Conservation (phyloP, 2,329 filamentous ascomycete species). For the Geosmithia putterillii region DNA sequence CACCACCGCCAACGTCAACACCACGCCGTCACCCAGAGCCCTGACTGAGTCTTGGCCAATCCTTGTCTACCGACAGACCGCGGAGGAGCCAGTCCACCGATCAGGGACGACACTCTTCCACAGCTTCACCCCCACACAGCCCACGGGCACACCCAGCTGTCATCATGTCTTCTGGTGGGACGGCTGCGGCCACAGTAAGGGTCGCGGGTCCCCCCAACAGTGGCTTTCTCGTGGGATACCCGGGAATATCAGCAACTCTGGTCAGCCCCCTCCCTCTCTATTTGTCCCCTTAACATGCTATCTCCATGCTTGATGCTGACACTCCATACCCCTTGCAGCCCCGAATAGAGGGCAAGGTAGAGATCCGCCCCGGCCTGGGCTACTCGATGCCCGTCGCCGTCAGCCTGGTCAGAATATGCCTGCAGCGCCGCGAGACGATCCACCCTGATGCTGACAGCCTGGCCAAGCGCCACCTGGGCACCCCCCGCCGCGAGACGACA, state of each 20-base stretch:
- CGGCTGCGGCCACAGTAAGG: constrained; percentile 51
- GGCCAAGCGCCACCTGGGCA: constrained; percentile 81
- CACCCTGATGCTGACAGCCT: constrained; percentile 92
- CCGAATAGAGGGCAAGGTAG: constrained; percentile 94
- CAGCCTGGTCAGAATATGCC: constrained; percentile 85
- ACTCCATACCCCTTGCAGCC: constrained; percentile 44
- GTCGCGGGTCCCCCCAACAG: constrained; percentile 96
- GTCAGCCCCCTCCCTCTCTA: constrained; percentile 38
- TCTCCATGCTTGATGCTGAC: neutral
- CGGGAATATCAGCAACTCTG: constrained; percentile 92
- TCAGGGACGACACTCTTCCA: neutral
- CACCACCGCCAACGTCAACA: no score
- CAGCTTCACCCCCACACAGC: neutral
- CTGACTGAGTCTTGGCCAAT: no score
- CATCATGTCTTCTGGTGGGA: constrained; percentile 14
- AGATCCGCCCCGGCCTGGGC: constrained; percentile 78
- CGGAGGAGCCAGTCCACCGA: neutral
- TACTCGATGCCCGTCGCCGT: constrained; percentile 81
- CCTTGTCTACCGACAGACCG: neutral
- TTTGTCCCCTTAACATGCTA: neutral
- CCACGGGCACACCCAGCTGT: constrained; percentile 1
- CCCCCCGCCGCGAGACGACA: constrained; percentile 78
- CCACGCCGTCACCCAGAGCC: neutral
- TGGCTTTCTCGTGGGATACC: constrained; percentile 92
- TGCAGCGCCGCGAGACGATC: constrained; percentile 90